phyloP scores from a whole-genome alignment of 78 protist species.

The Isochrysis galbana region DNA sequence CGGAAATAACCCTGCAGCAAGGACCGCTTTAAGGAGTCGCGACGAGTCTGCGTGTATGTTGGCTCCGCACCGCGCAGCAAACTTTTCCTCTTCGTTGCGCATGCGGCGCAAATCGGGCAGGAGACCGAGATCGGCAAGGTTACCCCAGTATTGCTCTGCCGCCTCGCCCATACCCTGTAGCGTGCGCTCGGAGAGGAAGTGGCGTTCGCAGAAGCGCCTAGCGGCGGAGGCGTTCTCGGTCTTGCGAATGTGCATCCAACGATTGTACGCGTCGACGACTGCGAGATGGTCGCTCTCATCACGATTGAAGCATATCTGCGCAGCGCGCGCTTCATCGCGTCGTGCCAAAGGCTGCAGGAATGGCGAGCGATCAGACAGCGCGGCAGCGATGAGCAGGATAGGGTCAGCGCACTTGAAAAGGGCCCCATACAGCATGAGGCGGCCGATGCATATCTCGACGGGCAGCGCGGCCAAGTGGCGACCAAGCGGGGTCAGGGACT shows the following conservation, averaged over 20 bases:
- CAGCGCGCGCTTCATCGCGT: conserved; percentile 41
- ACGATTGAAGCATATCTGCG: background rate
- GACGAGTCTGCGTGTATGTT: background rate
- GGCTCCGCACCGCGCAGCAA: background rate
- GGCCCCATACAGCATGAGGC: conserved; percentile 67
- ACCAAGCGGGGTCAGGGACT: conserved; percentile 73
- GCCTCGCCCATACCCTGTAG: background rate
- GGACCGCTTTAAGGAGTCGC: conserved; percentile 48
- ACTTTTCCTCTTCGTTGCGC: background rate
- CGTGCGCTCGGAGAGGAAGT: conserved; percentile 16
- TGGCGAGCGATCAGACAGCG: conserved; percentile 56
- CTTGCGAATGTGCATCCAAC: background rate
- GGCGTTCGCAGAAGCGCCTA: background rate
- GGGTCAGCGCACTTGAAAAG: conserved; percentile 72
- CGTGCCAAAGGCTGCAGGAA: conserved; percentile 63
- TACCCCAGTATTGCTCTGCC: background rate
- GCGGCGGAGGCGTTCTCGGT: background rate
- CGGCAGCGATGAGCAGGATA: conserved; percentile 83
- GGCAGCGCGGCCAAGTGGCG: conserved; percentile 82
- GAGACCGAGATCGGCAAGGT: background rate
- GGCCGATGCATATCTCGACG: conserved; percentile 77
- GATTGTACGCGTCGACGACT: background rate
- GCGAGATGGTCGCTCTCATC: background rate
- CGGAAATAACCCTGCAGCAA: conserved; percentile 70
- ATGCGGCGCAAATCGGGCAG: background rate